phyloP scores from a whole-genome alignment of 2,329 filamentous ascomycete species.

The Curvularia hawaiiensis region DNA sequence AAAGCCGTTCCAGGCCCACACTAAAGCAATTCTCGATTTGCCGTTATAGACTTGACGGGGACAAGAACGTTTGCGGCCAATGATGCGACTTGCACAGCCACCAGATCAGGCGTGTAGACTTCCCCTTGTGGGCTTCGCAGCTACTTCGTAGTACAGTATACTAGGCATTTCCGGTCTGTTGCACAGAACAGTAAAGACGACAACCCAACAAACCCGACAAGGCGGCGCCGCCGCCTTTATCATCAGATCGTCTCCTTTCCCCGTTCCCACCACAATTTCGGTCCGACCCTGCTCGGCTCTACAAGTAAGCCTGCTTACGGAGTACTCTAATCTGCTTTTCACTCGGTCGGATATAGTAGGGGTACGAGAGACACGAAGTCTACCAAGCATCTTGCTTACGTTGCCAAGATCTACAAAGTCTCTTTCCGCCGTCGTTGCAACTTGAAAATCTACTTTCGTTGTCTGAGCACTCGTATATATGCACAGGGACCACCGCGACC shows the following conservation, averaged over 20 bases:
- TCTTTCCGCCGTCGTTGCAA: not conserved
- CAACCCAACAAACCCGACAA: not conserved
- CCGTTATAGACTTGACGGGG: not conserved
- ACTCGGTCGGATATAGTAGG: not conserved
- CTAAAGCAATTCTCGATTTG: not conserved
- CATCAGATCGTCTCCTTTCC: not conserved
- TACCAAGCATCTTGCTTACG: slow-evolving; percentile 2
- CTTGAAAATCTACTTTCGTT: not conserved
- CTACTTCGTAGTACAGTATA: not conserved
- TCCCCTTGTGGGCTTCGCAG: slow-evolving; percentile 2
- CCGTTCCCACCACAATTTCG: not conserved
- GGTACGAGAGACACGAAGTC: slow-evolving; percentile 1
- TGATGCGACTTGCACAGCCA: slow-evolving; percentile 1
- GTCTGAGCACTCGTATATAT: not conserved
- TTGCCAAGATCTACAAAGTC: slow-evolving; percentile 1
- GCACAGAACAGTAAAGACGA: not conserved
- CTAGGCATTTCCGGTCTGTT: not conserved
- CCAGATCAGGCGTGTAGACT: slow-evolving; percentile 1
- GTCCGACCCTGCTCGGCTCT: not conserved
- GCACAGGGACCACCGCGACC: not conserved
- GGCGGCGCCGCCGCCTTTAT: not conserved
- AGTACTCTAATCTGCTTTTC: not conserved
- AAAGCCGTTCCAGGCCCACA: slow-evolving; percentile 1
- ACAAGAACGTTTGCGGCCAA: slow-evolving; percentile 1
- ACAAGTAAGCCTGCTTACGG: not conserved